phyloP scores from a whole-genome alignment of 2,329 filamentous ascomycete genomes.

The Clarireedia monteithiana region DNA sequence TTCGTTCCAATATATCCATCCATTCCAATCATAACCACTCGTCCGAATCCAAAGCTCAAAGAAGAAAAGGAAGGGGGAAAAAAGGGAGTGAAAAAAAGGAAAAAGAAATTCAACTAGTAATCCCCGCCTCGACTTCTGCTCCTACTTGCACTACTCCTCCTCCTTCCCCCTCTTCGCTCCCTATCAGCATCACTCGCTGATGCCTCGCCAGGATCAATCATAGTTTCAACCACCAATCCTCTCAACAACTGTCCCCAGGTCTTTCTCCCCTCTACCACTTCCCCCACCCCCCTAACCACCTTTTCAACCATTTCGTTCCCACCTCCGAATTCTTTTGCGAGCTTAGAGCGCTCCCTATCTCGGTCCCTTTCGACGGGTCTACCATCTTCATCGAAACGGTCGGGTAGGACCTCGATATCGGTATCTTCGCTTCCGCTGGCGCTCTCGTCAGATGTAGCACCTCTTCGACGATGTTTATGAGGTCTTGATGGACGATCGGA shows the following conservation, averaged over 20 bases:
- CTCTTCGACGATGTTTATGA: conserved; percentile 16
- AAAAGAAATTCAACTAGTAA: too few species aligned
- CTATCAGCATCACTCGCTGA: too few species aligned
- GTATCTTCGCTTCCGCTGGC: neutral
- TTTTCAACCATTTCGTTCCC: conserved; percentile 26
- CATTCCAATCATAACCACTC: too few species aligned
- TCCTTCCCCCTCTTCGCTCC: too few species aligned
- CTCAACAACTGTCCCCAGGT: conserved; percentile 26
- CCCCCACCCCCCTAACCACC: conserved; percentile 19
- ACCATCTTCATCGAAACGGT: conserved; percentile 26
- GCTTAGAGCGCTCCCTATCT: neutral
- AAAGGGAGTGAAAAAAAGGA: too few species aligned
- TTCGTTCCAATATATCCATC: too few species aligned
- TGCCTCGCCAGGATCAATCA: neutral
- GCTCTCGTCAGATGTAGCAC: conserved; percentile 12
- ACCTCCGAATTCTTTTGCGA: conserved; percentile 6
- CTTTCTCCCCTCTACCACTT: conserved; percentile 25
- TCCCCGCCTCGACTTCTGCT: too few species aligned
- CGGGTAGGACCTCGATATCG: conserved; percentile 24
- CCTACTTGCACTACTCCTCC: too few species aligned
- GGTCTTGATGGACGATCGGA: conserved; percentile 21
- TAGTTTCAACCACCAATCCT: conserved; percentile 10
- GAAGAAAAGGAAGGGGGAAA: too few species aligned
- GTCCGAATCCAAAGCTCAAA: too few species aligned
- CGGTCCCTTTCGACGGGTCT: conserved; percentile 8